These are phyloP conservation scores for Talaromyces sp. DNA, from an alignment of 2,329 filamentous ascomycete species.

Conservation along the genomic window DNA sequence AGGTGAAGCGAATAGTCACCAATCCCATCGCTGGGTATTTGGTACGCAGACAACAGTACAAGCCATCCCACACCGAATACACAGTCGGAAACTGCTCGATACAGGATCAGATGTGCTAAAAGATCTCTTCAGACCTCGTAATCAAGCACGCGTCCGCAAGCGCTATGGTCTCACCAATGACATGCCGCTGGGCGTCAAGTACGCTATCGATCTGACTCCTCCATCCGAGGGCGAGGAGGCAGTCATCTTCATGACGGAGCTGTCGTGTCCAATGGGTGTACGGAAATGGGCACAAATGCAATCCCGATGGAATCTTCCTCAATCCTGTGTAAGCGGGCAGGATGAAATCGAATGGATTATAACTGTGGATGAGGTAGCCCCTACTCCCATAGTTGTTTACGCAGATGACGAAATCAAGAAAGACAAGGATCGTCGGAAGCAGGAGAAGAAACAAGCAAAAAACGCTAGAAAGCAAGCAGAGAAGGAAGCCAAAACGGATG, in stretches of 20 bases:
- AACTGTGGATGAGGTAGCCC: background rate
- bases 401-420: background rate
- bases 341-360: slow-evolving; percentile 39
- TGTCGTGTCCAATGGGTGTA: slow-evolving; percentile 57
- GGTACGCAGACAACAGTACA: background rate
- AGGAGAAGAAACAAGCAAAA: background rate
- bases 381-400: background rate
- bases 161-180: slow-evolving; percentile 28
- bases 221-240: slow-evolving; percentile 60
- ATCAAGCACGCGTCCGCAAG: slow-evolving; percentile 28
- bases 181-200: slow-evolving; percentile 48
- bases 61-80: slow-evolving; percentile 32
- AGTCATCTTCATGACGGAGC: slow-evolving; percentile 55
- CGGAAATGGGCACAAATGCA: slow-evolving; percentile 52
- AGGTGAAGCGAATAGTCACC: background rate
- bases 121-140: slow-evolving; percentile 28
- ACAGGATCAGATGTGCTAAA: slow-evolving; percentile 31
- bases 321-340: slow-evolving; percentile 44
- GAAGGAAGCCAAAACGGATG: background rate
- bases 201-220: slow-evolving; percentile 62
- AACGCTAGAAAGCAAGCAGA: background rate
- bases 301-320: slow-evolving; percentile 38
- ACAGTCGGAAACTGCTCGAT: slow-evolving; percentile 31
- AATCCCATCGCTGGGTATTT: slow-evolving; percentile 14
- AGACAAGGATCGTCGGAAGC: background rate